A percentile compares a stretch with the other conserved stretches of the same genome.
Conservation (phyloP, 306 rosid genomes). For the Abrus precatorius region DNA sequence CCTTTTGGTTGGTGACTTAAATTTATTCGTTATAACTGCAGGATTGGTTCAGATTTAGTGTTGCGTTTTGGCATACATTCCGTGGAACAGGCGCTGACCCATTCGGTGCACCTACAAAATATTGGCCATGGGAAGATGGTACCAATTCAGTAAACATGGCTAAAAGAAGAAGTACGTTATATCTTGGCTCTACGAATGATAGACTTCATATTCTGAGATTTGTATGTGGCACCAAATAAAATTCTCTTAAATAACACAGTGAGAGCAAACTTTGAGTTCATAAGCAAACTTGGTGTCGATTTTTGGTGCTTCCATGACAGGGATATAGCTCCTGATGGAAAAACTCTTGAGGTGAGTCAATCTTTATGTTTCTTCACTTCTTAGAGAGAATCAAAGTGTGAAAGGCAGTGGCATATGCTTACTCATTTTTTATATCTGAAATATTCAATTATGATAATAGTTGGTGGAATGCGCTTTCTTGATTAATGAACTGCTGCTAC, state of each 20-base stretch:
- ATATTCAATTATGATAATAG: slow-evolving; percentile 31
- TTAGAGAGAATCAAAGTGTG: slow-evolving; percentile 14
- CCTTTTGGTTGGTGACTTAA: slow-evolving; percentile 43
- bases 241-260: slow-evolving; percentile 58
- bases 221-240: slow-evolving; percentile 19
- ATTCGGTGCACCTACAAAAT: slow-evolving; percentile 87
- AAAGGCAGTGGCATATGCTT: slow-evolving; percentile 31
- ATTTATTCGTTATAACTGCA: slow-evolving; percentile 41
- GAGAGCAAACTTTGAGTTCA: slow-evolving; percentile 93
- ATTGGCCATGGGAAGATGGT: slow-evolving; percentile 99
- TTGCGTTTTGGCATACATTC: slow-evolving; percentile 99
- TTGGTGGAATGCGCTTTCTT: slow-evolving; percentile 12
- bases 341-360: slow-evolving; percentile 71
- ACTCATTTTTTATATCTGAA: slow-evolving; percentile 25
- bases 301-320: slow-evolving; percentile 95
- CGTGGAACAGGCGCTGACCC: slow-evolving; percentile 95
- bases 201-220: slow-evolving; percentile 13
- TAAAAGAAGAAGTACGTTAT: slow-evolving; percentile 85
- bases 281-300: slow-evolving; percentile 87
- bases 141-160: slow-evolving; percentile 92
- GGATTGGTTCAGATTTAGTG: slow-evolving; percentile 99
- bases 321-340: slow-evolving; percentile 91
- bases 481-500: slow-evolving; percentile 21
- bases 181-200: slow-evolving; percentile 3
- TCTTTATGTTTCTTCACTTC: slow-evolving; percentile 19